Evolutionary conservation across 2,329 filamentous ascomycete genomes (phyloP).

Genomic region (Cercospora sp.): DNA sequence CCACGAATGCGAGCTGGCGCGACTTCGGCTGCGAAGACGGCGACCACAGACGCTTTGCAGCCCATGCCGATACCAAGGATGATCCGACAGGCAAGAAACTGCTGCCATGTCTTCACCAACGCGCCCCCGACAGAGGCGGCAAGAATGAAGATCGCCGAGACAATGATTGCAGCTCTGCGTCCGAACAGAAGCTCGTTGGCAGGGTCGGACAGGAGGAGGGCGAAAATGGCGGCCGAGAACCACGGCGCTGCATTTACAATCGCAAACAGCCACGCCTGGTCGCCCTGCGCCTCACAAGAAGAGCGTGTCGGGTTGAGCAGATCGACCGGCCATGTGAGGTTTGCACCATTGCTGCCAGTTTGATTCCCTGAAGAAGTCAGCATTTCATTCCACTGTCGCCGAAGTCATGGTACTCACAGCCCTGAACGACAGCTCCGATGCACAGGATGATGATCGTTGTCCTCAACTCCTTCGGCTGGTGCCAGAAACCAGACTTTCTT

Average conservation of each 20-base stretch:
- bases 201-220: conserved; percentile 36
- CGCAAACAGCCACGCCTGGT: conserved; percentile 35
- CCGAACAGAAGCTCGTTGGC: conserved; percentile 38
- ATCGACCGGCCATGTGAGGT: conserved; percentile 36
- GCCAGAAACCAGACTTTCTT: conserved; percentile 27
- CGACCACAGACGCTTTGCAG: conserved; percentile 37
- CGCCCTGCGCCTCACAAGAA: conserved; percentile 7
- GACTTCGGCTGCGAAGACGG: conserved; percentile 39
- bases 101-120: conserved; percentile 31
- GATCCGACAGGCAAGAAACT: conserved; percentile 37
- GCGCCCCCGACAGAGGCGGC: conserved; percentile 36
- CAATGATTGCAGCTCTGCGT: conserved; percentile 33
- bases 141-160: conserved; percentile 36
- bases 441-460: conserved; percentile 38
- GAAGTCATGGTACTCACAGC: conserved; percentile 10
- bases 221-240: conserved; percentile 35
- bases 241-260: conserved; percentile 39
- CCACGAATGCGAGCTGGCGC: conserved; percentile 30
- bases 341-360: conserved; percentile 38
- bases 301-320: background rate
- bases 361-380: conserved; percentile 33
- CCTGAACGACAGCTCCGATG: conserved; percentile 40
- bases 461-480: conserved; percentile 37
- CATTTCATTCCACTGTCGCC: too few relatives aligned
- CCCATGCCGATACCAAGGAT: conserved; percentile 41